Conservation (phyloP, 805 yeast species). For the Clavispora santaluciae region DNA sequence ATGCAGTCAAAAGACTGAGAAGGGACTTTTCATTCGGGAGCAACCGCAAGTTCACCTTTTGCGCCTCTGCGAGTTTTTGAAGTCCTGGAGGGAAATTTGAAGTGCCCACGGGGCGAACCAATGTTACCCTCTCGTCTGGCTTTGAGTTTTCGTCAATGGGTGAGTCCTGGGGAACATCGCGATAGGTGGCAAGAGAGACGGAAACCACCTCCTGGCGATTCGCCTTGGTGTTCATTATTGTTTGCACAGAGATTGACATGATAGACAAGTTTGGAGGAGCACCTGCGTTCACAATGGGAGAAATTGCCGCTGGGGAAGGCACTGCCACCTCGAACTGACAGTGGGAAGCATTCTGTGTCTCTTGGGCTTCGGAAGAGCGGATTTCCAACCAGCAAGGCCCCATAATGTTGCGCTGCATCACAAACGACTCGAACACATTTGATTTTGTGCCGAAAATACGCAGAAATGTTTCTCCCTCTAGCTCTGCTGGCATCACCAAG, state of each 20-base stretch:
- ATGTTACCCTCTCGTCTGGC: conserved; percentile 62
- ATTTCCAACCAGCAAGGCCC: conserved; percentile 97
- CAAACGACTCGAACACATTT: conserved; percentile 78
- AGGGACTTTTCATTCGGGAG: conserved; percentile 73
- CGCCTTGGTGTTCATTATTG: conserved; percentile 66
- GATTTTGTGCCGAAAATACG: conserved; percentile 78
- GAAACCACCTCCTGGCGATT: conserved; percentile 86
- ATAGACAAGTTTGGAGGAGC: conserved; percentile 64
- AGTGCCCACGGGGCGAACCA: conserved; percentile 73
- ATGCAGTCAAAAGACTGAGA: conserved; percentile 67
- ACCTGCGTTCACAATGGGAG: conserved; percentile 42
- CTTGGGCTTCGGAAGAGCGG: conserved; percentile 53
- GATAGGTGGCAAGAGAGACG: conserved; percentile 69
- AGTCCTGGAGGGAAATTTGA: conserved; percentile 73
- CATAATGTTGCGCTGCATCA: conserved; percentile 77
- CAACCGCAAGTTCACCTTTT: conserved; percentile 46
- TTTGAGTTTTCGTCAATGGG: conserved; percentile 58
- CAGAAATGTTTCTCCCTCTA: conserved; percentile 70
- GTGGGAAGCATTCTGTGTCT: conserved; percentile 65
- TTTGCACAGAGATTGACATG: conserved; percentile 73
- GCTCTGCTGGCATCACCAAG: conserved; percentile 51
- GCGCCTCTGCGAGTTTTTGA: conserved; percentile 52
- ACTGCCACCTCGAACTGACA: conserved; percentile 74
- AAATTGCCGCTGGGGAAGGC: conserved; percentile 41
- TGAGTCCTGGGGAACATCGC: conserved; percentile 67